Evolutionary conservation across 2,329 filamentous ascomycete genomes (phyloP).

Genomic region (Aurifilum marmelostoma): DNA sequence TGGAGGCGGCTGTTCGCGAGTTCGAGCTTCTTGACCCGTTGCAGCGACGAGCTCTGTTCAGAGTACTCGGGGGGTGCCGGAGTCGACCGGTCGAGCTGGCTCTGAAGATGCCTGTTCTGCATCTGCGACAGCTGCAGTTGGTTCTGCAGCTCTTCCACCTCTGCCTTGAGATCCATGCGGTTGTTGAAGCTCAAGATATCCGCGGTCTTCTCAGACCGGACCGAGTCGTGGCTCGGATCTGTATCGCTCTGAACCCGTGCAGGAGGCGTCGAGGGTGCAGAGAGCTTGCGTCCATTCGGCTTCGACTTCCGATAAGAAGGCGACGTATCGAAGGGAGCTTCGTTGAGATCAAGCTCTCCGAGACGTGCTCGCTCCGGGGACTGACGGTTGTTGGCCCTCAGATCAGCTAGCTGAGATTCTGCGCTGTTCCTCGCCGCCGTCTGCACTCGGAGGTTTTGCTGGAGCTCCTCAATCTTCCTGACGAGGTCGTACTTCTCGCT

Average conservation of each 20-base stretch:
- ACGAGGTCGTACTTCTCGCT: constrained; percentile 82
- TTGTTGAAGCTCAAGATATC: constrained; percentile 85
- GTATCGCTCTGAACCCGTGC: constrained; percentile 66
- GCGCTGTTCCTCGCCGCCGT: constrained; percentile 80
- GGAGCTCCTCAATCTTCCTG: constrained; percentile 83
- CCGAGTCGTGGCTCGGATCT: constrained; percentile 66
- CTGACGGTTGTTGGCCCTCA: constrained; percentile 75
- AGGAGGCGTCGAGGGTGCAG: constrained; percentile 77
- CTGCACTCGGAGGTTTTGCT: constrained; percentile 83
- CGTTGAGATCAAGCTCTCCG: constrained; percentile 86
- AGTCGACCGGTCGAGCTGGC: constrained; percentile 74
- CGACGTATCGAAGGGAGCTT: constrained; percentile 73
- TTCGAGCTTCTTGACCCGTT: constrained; percentile 88
- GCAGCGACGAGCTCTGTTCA: constrained; percentile 77
- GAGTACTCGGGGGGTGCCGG: constrained; percentile 63
- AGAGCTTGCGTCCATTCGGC: constrained; percentile 61
- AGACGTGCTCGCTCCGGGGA: constrained; percentile 73
- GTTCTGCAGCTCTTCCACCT: constrained; percentile 91
- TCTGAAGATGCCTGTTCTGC: constrained; percentile 91
- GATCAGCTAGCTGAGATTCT: constrained; percentile 78
- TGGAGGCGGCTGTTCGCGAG: constrained; percentile 89
- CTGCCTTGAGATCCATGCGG: constrained; percentile 86
- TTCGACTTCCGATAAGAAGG: constrained; percentile 69
- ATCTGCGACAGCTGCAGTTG: constrained; percentile 92
- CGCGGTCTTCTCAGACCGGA: constrained; percentile 80